Base-by-base conservation (phyloP, 371 early-diverging fungal species). In the Dichotomocladium elegans region DNA sequence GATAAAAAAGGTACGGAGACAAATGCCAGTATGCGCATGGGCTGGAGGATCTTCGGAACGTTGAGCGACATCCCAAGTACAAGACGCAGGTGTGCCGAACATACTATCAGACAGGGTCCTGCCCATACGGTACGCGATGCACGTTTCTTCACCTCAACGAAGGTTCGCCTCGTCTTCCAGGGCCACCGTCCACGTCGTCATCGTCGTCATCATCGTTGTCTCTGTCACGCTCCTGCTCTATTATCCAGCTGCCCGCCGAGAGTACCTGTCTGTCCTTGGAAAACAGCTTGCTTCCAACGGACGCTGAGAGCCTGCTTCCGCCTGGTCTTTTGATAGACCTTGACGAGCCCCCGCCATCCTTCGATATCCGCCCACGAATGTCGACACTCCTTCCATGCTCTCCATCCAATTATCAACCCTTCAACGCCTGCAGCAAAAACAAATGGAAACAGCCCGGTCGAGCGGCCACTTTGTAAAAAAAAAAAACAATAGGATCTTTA, bases 21-120 rank as follows among this genome's bases (percentile, higher is more conserved):
- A 91, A 91, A 68, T 99, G 99, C 71, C 95, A 96, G 66, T 99
- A 95, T 82, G 98, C 98, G 15, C 99, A 99, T 70, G 86, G 86
- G 24, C 55, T 60, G 19, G 53, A 66, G 22, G 98, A 99, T 74
- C 81, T 98, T 24, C 82, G 96, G 22, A 68, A 76, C 15, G 84
- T 96, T 1, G 77, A 83, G 41, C 87, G 99, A 41, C 99, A 99
- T 71, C 98, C 97, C 29, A 89, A 91, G 53, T 99, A 99, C 81
- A 97, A 96, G 71, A 89, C 96, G 22, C 89, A 90, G 62, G 77
- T 87, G 6, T 95, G 96, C 63, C 85, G 93, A 47, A 91, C 90
- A 10, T 96, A 83, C 72, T 87, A 89, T 70, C 86, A 87, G 54
- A 87, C 87, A 8, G 98, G 97, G 10, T 65, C 79, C 21, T 99